Percentiles rank a stretch among this genome's conserved stretches.
These are phyloP conservation scores for Danielozyma ontarioensis DNA, from an alignment of 805 yeast species.

Conservation along the genomic window DNA sequence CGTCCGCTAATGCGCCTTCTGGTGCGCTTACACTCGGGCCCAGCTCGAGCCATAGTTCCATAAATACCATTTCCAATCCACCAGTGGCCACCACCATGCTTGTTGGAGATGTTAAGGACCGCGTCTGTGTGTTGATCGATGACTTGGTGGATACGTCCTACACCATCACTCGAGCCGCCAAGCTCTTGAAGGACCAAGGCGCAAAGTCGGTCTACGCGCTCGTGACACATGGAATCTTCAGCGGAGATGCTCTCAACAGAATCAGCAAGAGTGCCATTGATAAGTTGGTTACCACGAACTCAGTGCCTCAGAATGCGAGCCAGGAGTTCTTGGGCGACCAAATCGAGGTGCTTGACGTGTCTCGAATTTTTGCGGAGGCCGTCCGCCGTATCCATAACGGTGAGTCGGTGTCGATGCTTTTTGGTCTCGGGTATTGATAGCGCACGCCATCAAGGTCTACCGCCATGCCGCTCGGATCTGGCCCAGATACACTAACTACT, in stretches of 20 bases:
- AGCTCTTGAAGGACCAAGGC: conserved; percentile 86
- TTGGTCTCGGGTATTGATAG: conserved; percentile 73
- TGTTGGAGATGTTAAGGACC: conserved; percentile 88
- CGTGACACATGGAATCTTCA: conserved; percentile 88
- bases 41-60: conserved; percentile 2
- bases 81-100: conserved; percentile 83
- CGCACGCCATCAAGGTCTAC: too few species aligned
- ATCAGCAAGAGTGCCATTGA: conserved; percentile 69
- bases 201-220: conserved; percentile 82
- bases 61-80: conserved; percentile 14
- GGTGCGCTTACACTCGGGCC: neutral
- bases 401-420: conserved; percentile 89
- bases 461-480: too few species aligned
- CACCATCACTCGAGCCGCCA: conserved; percentile 90
- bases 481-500: too few species aligned
- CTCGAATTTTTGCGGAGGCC: conserved; percentile 87
- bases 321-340: conserved; percentile 40
- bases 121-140: conserved; percentile 86
- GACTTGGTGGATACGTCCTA: conserved; percentile 92
- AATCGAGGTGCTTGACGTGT: conserved; percentile 81
- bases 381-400: conserved; percentile 96
- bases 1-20: neutral
- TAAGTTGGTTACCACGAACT: conserved; percentile 80
- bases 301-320: conserved; percentile 78
- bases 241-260: conserved; percentile 83